These are phyloP conservation scores for Diophrys appendiculata DNA, from an alignment of 73 alveolate genomes.

Conservation along the genomic window DNA sequence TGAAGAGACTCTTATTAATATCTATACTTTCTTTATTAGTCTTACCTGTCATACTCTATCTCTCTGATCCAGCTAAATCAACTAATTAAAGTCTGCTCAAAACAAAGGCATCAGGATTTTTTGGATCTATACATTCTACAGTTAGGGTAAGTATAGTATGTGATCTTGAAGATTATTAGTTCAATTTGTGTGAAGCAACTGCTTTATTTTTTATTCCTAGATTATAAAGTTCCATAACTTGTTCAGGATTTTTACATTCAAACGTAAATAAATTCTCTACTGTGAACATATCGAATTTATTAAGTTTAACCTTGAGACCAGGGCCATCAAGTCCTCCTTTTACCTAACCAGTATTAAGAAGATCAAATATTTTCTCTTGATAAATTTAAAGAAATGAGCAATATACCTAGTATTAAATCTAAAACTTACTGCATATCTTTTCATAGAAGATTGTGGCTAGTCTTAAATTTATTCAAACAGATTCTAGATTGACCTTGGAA, in stretches of 20 bases:
- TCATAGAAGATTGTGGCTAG: slow-evolving; percentile 19
- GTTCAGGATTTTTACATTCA: slow-evolving; percentile 65
- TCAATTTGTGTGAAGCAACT: slow-evolving; percentile 86
- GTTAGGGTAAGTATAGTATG: slow-evolving; percentile 88
- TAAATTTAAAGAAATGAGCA: slow-evolving; percentile 79
- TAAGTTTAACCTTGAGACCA: slow-evolving; percentile 71
- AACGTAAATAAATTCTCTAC: slow-evolving; percentile 71
- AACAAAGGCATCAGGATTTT: slow-evolving; percentile 68
- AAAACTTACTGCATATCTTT: slow-evolving; percentile 6
- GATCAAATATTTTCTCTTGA: slow-evolving; percentile 87
- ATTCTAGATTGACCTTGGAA: slow-evolving; percentile 47
- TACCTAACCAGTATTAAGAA: slow-evolving; percentile 57
- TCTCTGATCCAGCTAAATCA: slow-evolving; percentile 96
- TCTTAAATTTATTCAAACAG: slow-evolving; percentile 13
- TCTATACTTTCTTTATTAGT: slow-evolving; percentile 77
- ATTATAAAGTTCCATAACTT: slow-evolving; percentile 55
- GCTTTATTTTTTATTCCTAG: slow-evolving; percentile 80
- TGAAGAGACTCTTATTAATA: slow-evolving; percentile 80
- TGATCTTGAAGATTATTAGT: slow-evolving; percentile 80
- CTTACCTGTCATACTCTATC: slow-evolving; percentile 79
- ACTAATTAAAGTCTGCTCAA: slow-evolving; percentile 82
- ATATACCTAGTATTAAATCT: slow-evolving; percentile 59
- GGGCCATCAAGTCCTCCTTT: not conserved
- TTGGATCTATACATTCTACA: slow-evolving; percentile 60
- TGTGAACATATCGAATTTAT: slow-evolving; percentile 53